These are phyloP conservation scores for Parathielavia appendiculata DNA, from an alignment of 495 filamentous ascomycete genomes.

Conservation along the genomic window DNA sequence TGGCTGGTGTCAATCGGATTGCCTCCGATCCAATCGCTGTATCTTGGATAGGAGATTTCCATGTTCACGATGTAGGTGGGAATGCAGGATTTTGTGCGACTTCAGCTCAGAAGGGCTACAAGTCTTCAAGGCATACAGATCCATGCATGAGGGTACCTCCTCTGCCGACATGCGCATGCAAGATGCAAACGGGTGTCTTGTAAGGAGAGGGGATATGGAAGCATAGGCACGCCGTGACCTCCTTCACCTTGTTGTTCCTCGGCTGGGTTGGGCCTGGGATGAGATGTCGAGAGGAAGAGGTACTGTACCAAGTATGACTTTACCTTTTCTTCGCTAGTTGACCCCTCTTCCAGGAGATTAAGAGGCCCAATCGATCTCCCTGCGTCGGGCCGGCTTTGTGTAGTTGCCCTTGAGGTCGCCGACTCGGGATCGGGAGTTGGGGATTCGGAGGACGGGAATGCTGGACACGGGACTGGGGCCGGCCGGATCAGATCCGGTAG, in stretches of 20 bases:
- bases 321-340: too few relatives aligned
- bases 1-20: not conserved
- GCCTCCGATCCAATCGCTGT: not conserved
- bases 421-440: not conserved
- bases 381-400: not conserved
- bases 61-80: not conserved
- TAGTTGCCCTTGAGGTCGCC: not conserved
- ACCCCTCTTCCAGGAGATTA: too few relatives aligned
- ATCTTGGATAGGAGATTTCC: not conserved
- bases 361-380: not conserved
- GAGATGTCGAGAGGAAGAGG: too few relatives aligned
- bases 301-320: too few relatives aligned
- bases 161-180: not conserved
- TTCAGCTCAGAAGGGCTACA: slow-evolving; percentile 7
- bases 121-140: not conserved
- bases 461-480: too few relatives aligned
- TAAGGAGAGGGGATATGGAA: too few relatives aligned
- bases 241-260: too few relatives aligned
- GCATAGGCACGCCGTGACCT: too few relatives aligned
- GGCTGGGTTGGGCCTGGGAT: too few relatives aligned
- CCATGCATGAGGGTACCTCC: not conserved
- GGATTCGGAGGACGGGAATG: not conserved
- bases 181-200: not conserved
- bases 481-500: not conserved
- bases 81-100: not conserved